A percentile compares a stretch with the other conserved stretches of the same genome.
Evolutionary conservation across 164 flowering plant genomes (phyloP).

Genomic region (Houttuynia cordata): DNA sequence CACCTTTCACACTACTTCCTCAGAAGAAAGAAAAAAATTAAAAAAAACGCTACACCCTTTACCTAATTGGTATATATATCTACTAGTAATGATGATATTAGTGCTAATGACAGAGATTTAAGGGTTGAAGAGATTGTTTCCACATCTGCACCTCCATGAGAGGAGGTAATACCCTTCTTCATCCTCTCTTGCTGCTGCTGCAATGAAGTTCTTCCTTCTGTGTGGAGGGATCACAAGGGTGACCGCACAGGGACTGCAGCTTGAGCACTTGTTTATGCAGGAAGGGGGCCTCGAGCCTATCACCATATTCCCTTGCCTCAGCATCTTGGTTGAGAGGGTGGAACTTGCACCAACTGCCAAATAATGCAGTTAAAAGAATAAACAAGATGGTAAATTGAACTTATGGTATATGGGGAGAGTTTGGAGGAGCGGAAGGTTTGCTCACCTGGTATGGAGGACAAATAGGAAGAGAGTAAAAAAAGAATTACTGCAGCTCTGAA

Average conservation of each 20-base stretch:
- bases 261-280: conserved; percentile 60
- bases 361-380: too few species aligned
- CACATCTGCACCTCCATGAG: conserved; percentile 78
- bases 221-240: conserved; percentile 48
- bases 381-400: too few species aligned
- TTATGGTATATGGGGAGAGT: too few species aligned
- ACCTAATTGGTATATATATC: too few species aligned
- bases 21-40: too few species aligned
- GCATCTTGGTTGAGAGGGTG: conserved; percentile 4
- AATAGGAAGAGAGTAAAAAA: background rate
- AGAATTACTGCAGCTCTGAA: background rate
- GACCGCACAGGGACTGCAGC: conserved; percentile 69
- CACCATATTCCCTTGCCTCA: conserved; percentile 25
- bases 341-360: conserved; percentile 9
- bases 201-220: conserved; percentile 7
- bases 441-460: background rate
- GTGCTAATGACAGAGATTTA: background rate
- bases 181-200: conserved; percentile 12
- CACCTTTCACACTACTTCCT: background rate
- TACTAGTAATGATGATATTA: background rate
- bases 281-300: conserved; percentile 77
- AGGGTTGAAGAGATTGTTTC: conserved; percentile 21
- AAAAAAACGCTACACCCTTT: too few species aligned
- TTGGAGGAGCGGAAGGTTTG: background rate
- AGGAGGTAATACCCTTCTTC: conserved; percentile 62